phyloP scores from a whole-genome alignment of 208 protist species.

The Wallacemonas sp. region DNA sequence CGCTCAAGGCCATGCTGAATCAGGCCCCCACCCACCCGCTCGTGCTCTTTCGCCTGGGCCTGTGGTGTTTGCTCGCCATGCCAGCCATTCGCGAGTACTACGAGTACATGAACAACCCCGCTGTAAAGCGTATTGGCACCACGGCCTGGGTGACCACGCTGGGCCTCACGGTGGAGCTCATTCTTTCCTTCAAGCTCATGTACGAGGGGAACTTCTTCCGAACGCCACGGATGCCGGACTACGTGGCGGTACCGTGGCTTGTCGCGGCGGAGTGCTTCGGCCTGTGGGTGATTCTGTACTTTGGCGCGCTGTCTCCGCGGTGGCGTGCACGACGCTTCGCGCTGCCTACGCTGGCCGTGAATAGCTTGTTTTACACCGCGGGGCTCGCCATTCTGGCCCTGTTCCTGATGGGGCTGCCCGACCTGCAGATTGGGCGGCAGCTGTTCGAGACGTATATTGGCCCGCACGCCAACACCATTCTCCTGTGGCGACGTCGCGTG shows the following conservation, averaged over 20 bases:
- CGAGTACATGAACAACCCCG: slow-evolving; percentile 80
- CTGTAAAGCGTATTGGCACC: slow-evolving; percentile 84
- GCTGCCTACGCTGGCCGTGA: slow-evolving; percentile 23
- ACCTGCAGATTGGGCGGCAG: slow-evolving; percentile 66
- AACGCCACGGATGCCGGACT: slow-evolving; percentile 48
- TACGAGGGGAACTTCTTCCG: slow-evolving; percentile 79
- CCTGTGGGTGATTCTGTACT: slow-evolving; percentile 75
- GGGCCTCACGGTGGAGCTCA: slow-evolving; percentile 69
- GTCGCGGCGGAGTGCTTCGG: slow-evolving; percentile 37
- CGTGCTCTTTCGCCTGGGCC: slow-evolving; percentile 78
- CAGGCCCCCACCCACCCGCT: slow-evolving; percentile 86
- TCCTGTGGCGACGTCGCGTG: slow-evolving; percentile 45
- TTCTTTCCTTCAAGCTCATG: slow-evolving; percentile 69
- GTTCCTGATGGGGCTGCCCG: slow-evolving; percentile 79
- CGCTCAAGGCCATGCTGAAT: slow-evolving; percentile 95
- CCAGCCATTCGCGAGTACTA: slow-evolving; percentile 93
- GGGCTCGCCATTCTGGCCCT: slow-evolving; percentile 46
- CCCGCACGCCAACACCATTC: slow-evolving; percentile 54
- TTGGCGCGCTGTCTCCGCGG: slow-evolving; percentile 49
- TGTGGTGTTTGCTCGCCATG: slow-evolving; percentile 87
- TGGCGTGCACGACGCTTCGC: slow-evolving; percentile 33
- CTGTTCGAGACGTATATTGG: slow-evolving; percentile 52
- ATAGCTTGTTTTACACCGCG: slow-evolving; percentile 65
- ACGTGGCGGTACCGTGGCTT: slow-evolving; percentile 78
- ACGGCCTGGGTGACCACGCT: slow-evolving; percentile 87